Evolutionary conservation across 208 protist species (phyloP), one percentile per base, ranked within the genome.

Genomic region (Trypanosoma theileri): DNA sequence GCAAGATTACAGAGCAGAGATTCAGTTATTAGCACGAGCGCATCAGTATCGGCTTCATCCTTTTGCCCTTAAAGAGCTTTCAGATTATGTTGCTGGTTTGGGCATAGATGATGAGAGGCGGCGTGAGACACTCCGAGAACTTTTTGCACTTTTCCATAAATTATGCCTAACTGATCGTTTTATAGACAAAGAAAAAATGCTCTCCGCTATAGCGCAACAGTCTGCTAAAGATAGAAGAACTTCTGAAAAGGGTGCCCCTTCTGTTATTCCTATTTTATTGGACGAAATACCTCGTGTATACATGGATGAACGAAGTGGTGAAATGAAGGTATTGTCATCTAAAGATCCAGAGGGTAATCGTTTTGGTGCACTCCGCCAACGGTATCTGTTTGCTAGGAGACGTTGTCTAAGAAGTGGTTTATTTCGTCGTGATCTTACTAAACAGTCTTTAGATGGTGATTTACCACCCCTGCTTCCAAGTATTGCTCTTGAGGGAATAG

Each of bases 41-140:
- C 77, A 90, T 68, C 83, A 93, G 70, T 96, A 88, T 58, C 70
- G 82, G 14, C 63, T 96, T 51, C 85, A 93, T 65, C 90, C 90
- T 1, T 77, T 79, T n/a, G 90, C 90, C 0, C 59, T 96, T 17
- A 84, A 85, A 45, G 68, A 81, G 0, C 70, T 93, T 17, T 80
- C 77, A 12, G 78, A 86, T 26, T 89, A 88, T 66, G 41, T 93
- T 17, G 69, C 51, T 53, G 79, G 73, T 35, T 60, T 81, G 14
- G 72, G 69, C n/a, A 64, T 59, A 13, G 76, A 80, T 51, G 68
- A 73, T 35, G 76, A 80, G 42, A 63, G 72, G 51, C 81, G 79
- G n/a, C 74, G 73, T 24, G 66, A 77, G 58, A 63, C 85, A 21
- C 66, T 95, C 41, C 74, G 84, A 35, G 89, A 92, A 35, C 40